Conservation (phyloP, 208 protist species). For the Endotrypanum monterogeii region DNA sequence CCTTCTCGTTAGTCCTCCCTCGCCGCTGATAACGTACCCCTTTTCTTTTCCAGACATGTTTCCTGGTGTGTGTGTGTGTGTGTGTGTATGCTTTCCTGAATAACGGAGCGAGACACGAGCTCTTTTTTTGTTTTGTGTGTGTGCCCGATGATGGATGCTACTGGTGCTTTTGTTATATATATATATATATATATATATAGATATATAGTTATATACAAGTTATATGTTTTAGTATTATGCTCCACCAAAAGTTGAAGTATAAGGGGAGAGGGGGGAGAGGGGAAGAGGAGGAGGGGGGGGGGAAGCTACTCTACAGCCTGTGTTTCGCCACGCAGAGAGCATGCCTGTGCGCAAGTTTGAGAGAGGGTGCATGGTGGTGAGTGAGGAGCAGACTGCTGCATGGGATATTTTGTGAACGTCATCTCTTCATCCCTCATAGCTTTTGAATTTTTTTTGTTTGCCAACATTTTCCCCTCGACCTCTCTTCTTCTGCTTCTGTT, state of each 20-base stretch:
- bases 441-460: no score
- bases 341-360: background rate
- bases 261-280: no score
- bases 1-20: background rate
- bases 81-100: slow-evolving; percentile 9
- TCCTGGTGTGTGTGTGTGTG: background rate
- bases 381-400: background rate
- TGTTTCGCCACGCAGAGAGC: background rate
- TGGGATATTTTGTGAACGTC: background rate
- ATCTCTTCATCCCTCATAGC: background rate
- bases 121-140: background rate
- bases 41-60: background rate
- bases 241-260: background rate
- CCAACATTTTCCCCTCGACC: no score
- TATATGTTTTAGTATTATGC: no score
- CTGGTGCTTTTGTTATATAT: slow-evolving; percentile 11
- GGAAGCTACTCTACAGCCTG: background rate
- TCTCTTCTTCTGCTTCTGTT: no score
- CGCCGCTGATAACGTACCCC: background rate
- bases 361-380: background rate
- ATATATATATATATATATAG: no score
- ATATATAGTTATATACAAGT: no score
- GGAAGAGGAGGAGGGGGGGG: no score
- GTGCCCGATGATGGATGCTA: background rate
- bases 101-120: slow-evolving; percentile 2